A percentile compares a stretch with the other conserved stretches of the same genome.
phyloP scores from a whole-genome alignment of 2,329 filamentous ascomycete genomes.

The Diaporthe vaccinii region DNA sequence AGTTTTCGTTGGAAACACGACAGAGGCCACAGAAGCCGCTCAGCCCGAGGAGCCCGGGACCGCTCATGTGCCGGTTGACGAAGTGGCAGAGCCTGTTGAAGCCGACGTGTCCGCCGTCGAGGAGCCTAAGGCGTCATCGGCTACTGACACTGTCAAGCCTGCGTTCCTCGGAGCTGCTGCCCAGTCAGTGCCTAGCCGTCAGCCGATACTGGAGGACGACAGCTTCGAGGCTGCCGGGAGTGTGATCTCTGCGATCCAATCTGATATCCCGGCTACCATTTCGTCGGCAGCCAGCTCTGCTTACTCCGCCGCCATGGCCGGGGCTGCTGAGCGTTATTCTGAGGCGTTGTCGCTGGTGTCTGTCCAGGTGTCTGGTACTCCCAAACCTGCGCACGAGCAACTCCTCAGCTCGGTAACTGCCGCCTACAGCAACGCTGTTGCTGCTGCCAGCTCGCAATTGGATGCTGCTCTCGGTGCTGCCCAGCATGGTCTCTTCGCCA shows the following conservation, averaged over 20 bases:
- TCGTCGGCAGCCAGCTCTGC: conserved; percentile 52
- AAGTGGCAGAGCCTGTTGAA: conserved; percentile 39
- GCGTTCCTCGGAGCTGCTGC: conserved; percentile 66
- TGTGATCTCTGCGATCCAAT: conserved; percentile 51
- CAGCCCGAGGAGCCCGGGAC: conserved; percentile 43
- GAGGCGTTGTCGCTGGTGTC: conserved; percentile 78
- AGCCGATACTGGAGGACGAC: conserved; percentile 65
- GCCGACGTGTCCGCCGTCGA: conserved; percentile 40
- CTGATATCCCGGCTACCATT: conserved; percentile 48
- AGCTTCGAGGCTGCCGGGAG: conserved; percentile 55
- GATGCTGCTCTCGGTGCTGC: conserved; percentile 68
- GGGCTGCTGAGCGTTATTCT: conserved; percentile 77
- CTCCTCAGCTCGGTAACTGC: conserved; percentile 77
- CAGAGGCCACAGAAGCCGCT: conserved; percentile 44
- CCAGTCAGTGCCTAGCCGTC: conserved; percentile 61
- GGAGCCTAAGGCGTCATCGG: conserved; percentile 42
- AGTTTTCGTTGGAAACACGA: conserved; percentile 46
- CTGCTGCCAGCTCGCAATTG: conserved; percentile 71
- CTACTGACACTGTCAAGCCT: conserved; percentile 57
- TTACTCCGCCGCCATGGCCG: conserved; percentile 75
- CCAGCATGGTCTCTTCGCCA: conserved; percentile 63
- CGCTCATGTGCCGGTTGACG: conserved; percentile 43
- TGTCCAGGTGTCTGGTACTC: conserved; percentile 75
- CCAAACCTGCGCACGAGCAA: conserved; percentile 77
- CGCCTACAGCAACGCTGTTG: conserved; percentile 76